phyloP scores from a whole-genome alignment of 257 asterid species.

The Thymus mandschuricus region DNA sequence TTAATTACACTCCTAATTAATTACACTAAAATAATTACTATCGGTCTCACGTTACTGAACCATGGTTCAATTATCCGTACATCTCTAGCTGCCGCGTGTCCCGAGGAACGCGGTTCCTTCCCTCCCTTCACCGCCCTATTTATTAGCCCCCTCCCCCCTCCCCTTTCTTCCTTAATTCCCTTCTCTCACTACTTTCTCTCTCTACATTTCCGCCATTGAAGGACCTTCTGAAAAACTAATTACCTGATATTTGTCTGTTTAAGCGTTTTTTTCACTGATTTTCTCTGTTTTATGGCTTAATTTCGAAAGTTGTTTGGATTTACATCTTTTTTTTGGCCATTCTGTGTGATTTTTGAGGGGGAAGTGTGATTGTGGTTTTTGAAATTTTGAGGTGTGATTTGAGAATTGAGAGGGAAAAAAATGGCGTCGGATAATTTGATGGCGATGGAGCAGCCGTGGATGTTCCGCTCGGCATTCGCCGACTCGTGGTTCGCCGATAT shows the following conservation, averaged over 20 bases:
- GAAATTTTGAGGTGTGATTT: neutral
- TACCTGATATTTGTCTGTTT: neutral
- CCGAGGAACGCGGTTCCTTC: slow-evolving; percentile 69
- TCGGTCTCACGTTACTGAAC: slow-evolving; percentile 18
- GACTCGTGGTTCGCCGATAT: slow-evolving; percentile 68
- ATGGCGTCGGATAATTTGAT: slow-evolving; percentile 69
- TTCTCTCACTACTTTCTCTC: neutral
- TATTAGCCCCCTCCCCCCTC: slow-evolving; percentile 19
- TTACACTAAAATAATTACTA: neutral
- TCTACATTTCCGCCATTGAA: neutral
- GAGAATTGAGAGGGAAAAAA: neutral
- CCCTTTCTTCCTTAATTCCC: slow-evolving; percentile 2
- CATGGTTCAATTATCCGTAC: slow-evolving; percentile 57
- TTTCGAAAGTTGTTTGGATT: neutral
- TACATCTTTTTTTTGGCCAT: neutral
- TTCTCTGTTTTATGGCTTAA: slow-evolving; percentile 12
- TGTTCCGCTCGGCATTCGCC: slow-evolving; percentile 50
- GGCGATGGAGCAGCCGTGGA: slow-evolving; percentile 65
- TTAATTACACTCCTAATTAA: neutral
- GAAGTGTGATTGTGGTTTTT: neutral
- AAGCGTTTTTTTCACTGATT: neutral
- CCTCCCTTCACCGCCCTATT: slow-evolving; percentile 59
- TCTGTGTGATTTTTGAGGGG: neutral
- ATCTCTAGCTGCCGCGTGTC: slow-evolving; percentile 65
- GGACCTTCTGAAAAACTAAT: neutral